These are phyloP conservation scores for Citrus trifoliata DNA, from an alignment of 345 rosid genomes.

Conservation along the genomic window DNA sequence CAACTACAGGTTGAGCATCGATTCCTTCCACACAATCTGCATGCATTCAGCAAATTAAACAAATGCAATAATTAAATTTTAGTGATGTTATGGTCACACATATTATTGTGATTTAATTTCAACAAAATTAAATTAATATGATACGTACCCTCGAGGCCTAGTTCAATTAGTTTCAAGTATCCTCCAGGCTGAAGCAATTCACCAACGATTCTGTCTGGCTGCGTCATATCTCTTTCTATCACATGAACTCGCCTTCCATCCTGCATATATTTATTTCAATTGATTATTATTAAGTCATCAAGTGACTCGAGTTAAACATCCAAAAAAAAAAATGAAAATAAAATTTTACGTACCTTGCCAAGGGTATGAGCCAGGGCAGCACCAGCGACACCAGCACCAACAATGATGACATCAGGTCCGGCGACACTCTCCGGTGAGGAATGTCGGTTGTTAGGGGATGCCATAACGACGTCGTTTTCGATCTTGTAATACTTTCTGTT, in stretches of 20 bases:
- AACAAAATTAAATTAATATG: not conserved
- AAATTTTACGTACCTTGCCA: constrained; percentile 30
- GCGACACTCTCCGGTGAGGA: constrained; percentile 11
- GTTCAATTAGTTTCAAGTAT: constrained; percentile 47
- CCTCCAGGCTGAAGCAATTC: constrained; percentile 69
- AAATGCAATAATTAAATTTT: too few species aligned
- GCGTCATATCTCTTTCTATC: constrained; percentile 54
- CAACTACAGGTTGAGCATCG: not conserved
- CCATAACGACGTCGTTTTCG: not conserved
- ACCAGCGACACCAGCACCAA: constrained; percentile 62
- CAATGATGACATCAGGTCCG: constrained; percentile 43
- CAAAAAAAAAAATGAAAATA: not conserved
- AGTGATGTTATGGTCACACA: not conserved
- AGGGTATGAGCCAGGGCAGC: constrained; percentile 61
- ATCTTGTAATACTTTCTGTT: not conserved
- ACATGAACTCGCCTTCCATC: constrained; percentile 55
- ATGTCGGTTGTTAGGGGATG: not conserved
- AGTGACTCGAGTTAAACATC: not conserved
- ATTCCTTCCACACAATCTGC: not conserved
- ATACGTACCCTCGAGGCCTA: constrained; percentile 48
- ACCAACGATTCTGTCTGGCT: constrained; percentile 57
- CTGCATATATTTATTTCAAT: constrained; percentile 16
- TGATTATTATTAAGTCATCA: too few species aligned
- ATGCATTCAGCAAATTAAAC: not conserved
- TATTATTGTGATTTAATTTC: not conserved